Base-by-base conservation (phyloP, 495 filamentous ascomycete species). In the Tricharina praecox region DNA sequence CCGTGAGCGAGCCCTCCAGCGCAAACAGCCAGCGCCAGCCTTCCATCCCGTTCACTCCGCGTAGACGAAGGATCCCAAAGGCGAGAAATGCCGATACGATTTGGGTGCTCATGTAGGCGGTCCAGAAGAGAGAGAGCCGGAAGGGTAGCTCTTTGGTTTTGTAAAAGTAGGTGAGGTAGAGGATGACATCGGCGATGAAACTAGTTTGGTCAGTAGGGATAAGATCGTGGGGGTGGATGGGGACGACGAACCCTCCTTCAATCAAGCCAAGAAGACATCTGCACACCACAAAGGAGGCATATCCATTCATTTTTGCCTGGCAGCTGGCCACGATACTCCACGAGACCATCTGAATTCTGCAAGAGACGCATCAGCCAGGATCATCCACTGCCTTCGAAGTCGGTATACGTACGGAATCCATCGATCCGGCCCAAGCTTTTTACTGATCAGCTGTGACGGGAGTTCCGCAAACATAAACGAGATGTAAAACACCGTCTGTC, bases 111-210 rank as follows among this genome's bases (percentile, higher is more conserved):
- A 71, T 67, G 61, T 79, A 79, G n/a, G 77, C 71, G 0, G 74
- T 73, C 82, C 82, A 87, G 62, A 83, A 83, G 49, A 66, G 79
- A 48, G 69, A 69, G 19, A 80, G 64, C 0, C 77, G 73, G 18
- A 73, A 64, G 0, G 78, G 72, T 3, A 84, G 65, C 53, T 82
- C 79, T 33, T 72, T 70, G 39, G 74, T 74, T 48, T 71, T 82
- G 61, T 78, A 82, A 65, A 80, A 88, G 64, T 85, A 86, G 0
- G 77, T 79, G 2, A 86, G 69, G 57, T 83, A 86, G 0, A 86
- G 62, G 26, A 78, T 65, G 26, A 60, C 55, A 24, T 67, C 67
- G 1, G 66, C 64, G 28, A 68, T 68, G 49, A 68, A 32, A 5
- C 28, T 32, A 32, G 30, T 20, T 8, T 13, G 9, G 5, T 56